Conservation (phyloP, 441 rosid species). For the Rhodomyrtus psidioides region DNA sequence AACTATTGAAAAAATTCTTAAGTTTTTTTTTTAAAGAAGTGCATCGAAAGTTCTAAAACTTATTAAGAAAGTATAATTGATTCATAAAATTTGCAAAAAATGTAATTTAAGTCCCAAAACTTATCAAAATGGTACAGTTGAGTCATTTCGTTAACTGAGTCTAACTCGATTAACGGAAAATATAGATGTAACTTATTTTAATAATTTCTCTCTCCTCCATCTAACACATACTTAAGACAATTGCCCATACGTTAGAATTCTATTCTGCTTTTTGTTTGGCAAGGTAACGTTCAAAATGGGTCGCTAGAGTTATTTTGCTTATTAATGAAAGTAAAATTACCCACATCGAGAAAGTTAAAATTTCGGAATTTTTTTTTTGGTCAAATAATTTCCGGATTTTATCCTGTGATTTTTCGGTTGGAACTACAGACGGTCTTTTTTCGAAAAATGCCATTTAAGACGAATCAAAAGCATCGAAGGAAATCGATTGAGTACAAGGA, state of each 20-base stretch:
- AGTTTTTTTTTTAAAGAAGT: too few relatives aligned
- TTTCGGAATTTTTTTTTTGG: not conserved
- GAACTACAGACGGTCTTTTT: not conserved
- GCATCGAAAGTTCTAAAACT: too few relatives aligned
- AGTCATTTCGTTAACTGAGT: too few relatives aligned
- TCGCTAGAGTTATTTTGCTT: not conserved
- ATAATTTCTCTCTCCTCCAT: too few relatives aligned
- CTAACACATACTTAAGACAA: not conserved
- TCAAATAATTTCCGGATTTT: not conserved
- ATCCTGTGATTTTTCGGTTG: not conserved
- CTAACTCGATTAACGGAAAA: too few relatives aligned
- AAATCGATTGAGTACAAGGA: not conserved
- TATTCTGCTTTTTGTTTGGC: not conserved
- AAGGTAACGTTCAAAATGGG: not conserved
- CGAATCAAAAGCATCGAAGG: not conserved
- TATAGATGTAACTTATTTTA: too few relatives aligned
- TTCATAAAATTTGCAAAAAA: too few relatives aligned
- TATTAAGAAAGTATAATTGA: too few relatives aligned
- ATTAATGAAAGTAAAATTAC: not conserved
- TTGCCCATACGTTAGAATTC: not conserved
- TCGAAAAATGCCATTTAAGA: not conserved
- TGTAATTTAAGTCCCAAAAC: too few relatives aligned
- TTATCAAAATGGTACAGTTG: too few relatives aligned
- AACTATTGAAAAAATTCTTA: not conserved
- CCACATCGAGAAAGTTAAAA: not conserved